phyloP scores from a whole-genome alignment of 2,329 filamentous ascomycete genomes.

The Cordyceps cateniannulata region DNA sequence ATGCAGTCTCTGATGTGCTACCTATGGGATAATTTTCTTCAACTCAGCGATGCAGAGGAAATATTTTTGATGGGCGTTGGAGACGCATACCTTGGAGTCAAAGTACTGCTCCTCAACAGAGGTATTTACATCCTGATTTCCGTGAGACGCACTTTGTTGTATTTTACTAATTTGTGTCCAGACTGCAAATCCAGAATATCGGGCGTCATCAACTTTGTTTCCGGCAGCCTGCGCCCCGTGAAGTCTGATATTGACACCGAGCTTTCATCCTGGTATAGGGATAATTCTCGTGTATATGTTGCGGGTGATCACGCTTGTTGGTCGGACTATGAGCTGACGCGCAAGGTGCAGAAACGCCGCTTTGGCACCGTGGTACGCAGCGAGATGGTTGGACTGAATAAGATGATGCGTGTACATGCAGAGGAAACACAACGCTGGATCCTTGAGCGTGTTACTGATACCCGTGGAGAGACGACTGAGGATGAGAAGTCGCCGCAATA shows the following conservation, averaged over 20 bases:
- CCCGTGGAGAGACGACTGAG: slow-evolving; percentile 41
- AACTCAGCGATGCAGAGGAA: slow-evolving; percentile 64
- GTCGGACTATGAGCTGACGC: slow-evolving; percentile 53
- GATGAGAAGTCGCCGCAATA: slow-evolving; percentile 34
- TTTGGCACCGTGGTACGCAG: slow-evolving; percentile 54
- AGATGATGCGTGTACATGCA: slow-evolving; percentile 52
- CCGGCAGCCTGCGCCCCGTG: slow-evolving; percentile 68
- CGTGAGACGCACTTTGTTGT: neutral
- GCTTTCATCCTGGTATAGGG: slow-evolving; percentile 75
- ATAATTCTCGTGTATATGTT: slow-evolving; percentile 74
- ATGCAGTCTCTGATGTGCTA: slow-evolving; percentile 74
- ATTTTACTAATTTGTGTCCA: slow-evolving; percentile 20
- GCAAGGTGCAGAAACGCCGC: slow-evolving; percentile 53
- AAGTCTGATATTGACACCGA: slow-evolving; percentile 70
- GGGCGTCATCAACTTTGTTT: slow-evolving; percentile 75
- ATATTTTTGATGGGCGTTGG: slow-evolving; percentile 85
- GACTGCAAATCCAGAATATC: slow-evolving; percentile 62
- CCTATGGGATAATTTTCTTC: slow-evolving; percentile 95
- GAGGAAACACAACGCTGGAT: slow-evolving; percentile 48
- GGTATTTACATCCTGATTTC: slow-evolving; percentile 38
- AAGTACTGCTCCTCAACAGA: slow-evolving; percentile 71
- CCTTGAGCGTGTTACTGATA: slow-evolving; percentile 29
- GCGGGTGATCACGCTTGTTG: slow-evolving; percentile 70
- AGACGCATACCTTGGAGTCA: slow-evolving; percentile 78
- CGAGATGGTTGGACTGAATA: slow-evolving; percentile 39